Conservation (phyloP, 2,329 filamentous ascomycete genomes). For the Cadophora malorum region DNA sequence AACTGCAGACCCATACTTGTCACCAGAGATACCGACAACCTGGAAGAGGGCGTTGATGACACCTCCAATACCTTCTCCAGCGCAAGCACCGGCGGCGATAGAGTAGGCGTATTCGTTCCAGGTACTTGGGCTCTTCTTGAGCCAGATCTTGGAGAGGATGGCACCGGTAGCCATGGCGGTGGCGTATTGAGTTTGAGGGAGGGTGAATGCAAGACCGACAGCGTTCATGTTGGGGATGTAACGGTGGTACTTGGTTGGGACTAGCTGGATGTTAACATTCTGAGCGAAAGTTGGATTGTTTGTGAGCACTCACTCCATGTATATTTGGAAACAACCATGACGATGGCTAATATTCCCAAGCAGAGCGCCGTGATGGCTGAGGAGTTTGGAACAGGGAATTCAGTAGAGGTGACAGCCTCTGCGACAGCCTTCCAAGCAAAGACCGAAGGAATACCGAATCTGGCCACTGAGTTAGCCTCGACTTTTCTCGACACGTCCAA, state of each 20-base stretch:
- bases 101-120: slow-evolving; percentile 14
- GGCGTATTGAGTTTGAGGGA: slow-evolving; percentile 13
- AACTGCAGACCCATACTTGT: slow-evolving; percentile 5
- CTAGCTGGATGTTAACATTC: background rate
- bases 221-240: slow-evolving; percentile 17
- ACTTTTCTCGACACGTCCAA: background rate
- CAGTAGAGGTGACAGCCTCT: background rate
- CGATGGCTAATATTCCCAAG: slow-evolving; percentile 4
- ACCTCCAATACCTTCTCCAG: slow-evolving; percentile 17
- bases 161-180: slow-evolving; percentile 17
- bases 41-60: slow-evolving; percentile 7
- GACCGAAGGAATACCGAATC: slow-evolving; percentile 5
- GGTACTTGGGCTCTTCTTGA: slow-evolving; percentile 1
- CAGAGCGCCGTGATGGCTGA: background rate
- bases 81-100: slow-evolving; percentile 10
- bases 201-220: slow-evolving; percentile 14
- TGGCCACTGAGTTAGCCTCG: background rate
- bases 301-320: background rate
- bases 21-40: slow-evolving; percentile 3
- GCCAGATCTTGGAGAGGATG: slow-evolving; percentile 17
- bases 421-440: background rate
- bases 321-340: slow-evolving; percentile 8
- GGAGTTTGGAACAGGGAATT: background rate
- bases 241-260: slow-evolving; percentile 14
- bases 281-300: background rate